Conservation (phyloP, 257 asterid species). For the Plantago ovata region DNA sequence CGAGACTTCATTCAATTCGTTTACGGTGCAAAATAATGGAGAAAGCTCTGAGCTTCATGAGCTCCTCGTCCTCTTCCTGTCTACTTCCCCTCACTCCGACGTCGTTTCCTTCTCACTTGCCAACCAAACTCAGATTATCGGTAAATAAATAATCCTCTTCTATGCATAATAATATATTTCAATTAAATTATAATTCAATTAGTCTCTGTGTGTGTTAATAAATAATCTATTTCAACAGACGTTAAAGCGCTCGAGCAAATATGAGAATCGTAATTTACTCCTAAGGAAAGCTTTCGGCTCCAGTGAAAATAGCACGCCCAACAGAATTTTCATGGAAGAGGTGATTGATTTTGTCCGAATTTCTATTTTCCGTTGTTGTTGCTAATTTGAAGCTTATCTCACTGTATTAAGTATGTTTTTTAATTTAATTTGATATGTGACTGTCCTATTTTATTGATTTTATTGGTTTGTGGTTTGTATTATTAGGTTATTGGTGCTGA, state of each 20-base stretch:
- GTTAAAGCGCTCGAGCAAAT: constrained; percentile 38
- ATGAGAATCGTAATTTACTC: constrained; percentile 22
- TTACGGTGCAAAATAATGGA: constrained; percentile 43
- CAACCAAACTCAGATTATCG: constrained; percentile 34
- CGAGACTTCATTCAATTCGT: neutral
- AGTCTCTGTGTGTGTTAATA: constrained; percentile 3
- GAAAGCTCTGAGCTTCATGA: constrained; percentile 55
- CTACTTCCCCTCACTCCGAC: constrained; percentile 45
- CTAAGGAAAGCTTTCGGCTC: constrained; percentile 47
- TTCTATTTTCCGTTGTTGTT: no score
- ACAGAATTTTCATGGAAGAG: constrained; percentile 77
- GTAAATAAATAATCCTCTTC: constrained; percentile 22
- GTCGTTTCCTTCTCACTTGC: constrained; percentile 38
- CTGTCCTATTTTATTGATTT: neutral
- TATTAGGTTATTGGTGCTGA: constrained; percentile 95
- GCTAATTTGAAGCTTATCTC: constrained; percentile 5
- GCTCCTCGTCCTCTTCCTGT: constrained; percentile 41
- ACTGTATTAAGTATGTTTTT: neutral
- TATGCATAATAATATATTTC: neutral
- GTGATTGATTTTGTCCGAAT: constrained; percentile 21
- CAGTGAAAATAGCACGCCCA: constrained; percentile 41
- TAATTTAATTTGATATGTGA: neutral
- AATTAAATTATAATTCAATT: constrained; percentile 1
- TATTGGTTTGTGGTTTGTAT: neutral
- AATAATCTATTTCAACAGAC: constrained; percentile 36